Evolutionary conservation across 106 monocot species (phyloP).

Genomic region (Apostasia ramifera): DNA sequence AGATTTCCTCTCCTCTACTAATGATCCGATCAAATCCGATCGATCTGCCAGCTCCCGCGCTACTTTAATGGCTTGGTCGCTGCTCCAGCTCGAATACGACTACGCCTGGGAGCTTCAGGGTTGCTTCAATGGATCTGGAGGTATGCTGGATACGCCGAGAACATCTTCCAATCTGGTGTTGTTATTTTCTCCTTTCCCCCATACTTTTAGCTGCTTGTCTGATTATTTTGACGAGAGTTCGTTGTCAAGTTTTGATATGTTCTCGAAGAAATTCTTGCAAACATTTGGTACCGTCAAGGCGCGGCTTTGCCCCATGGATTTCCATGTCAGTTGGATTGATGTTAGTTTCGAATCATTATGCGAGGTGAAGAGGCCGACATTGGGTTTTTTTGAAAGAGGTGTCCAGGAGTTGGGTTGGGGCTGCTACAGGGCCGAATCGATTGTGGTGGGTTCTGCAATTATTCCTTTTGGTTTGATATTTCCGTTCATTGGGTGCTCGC

Average conservation of each 20-base stretch:
- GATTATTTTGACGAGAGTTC: constrained; percentile 25
- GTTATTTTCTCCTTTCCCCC: constrained; percentile 43
- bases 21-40: not conserved
- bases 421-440: constrained; percentile 41
- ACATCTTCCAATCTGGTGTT: constrained; percentile 52
- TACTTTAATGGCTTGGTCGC: constrained; percentile 31
- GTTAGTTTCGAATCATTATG: constrained; percentile 16
- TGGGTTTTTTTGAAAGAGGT: constrained; percentile 27
- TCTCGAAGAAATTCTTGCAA: constrained; percentile 18
- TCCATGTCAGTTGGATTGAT: constrained; percentile 63
- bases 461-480: constrained; percentile 69
- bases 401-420: constrained; percentile 63
- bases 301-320: constrained; percentile 28
- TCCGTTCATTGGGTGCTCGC: constrained; percentile 35
- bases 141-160: constrained; percentile 8
- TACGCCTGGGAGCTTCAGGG: constrained; percentile 58
- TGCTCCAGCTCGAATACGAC: constrained; percentile 64
- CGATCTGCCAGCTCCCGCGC: constrained; percentile 14
- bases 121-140: constrained; percentile 2
- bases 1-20: constrained; percentile 8
- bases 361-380: not conserved
- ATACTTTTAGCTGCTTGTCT: constrained; percentile 6
- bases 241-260: constrained; percentile 10
- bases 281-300: constrained; percentile 42
- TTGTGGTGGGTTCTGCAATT: constrained; percentile 61